These are phyloP conservation scores for Rhynchospora breviuscula DNA, from an alignment of 176 grass and related monocot genomes.

Conservation along the genomic window DNA sequence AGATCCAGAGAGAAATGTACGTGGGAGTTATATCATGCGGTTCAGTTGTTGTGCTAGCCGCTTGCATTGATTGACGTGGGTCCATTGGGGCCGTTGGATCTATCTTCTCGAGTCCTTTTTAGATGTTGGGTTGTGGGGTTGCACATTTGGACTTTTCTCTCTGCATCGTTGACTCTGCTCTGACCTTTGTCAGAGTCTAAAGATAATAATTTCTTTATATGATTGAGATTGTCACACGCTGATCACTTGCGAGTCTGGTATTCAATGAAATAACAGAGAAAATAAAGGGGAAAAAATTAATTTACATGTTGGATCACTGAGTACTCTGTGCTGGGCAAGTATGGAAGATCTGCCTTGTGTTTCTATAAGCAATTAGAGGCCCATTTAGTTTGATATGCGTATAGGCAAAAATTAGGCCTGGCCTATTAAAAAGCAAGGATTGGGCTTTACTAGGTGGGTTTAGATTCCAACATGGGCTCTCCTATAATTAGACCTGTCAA, in stretches of 20 bases:
- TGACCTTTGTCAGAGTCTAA: not conserved
- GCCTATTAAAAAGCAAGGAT: not conserved
- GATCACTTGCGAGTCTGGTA: not conserved
- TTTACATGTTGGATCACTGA: not conserved
- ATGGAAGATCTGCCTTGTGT: no score
- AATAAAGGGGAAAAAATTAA: not conserved
- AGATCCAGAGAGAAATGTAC: slow-evolving; percentile 8
- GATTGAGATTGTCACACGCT: not conserved
- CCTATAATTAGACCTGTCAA: no score
- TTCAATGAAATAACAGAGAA: not conserved
- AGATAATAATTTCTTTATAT: slow-evolving; percentile 6
- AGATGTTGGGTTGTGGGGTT: not conserved
- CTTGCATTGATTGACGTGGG: slow-evolving; percentile 19
- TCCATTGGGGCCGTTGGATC: slow-evolving; percentile 20
- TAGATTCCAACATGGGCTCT: no score
- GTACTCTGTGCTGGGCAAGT: no score
- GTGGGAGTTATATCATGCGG: slow-evolving; percentile 16
- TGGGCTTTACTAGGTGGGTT: no score
- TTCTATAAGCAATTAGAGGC: no score
- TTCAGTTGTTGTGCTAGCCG: slow-evolving; percentile 28
- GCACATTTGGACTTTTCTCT: not conserved
- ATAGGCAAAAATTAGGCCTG: not conserved
- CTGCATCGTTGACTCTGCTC: slow-evolving; percentile 4
- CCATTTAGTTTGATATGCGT: not conserved
- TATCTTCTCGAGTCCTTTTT: not conserved